A percentile compares a stretch with the other conserved stretches of the same genome.
Evolutionary conservation across 352 stramenopile genomes (phyloP).

Genomic region (Pseudoperonospora humuli): DNA sequence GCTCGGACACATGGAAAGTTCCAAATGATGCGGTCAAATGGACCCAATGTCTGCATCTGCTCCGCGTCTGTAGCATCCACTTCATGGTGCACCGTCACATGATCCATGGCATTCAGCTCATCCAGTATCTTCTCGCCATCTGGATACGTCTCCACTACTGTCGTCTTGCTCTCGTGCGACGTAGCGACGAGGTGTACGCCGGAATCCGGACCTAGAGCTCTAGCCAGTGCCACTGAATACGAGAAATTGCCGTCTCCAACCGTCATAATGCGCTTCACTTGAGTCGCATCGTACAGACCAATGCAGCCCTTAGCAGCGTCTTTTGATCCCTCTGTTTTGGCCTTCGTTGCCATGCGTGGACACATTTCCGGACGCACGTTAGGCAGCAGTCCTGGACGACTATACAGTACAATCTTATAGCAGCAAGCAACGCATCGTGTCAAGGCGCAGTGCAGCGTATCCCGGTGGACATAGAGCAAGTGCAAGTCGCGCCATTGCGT

Average conservation of each 20-base stretch:
- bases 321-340: neutral
- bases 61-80: conserved; percentile 86
- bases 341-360: conserved; percentile 31
- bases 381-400: conserved; percentile 40
- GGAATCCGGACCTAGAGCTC: conserved; percentile 29
- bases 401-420: conserved; percentile 81
- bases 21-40: conserved; percentile 92
- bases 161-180: conserved; percentile 87
- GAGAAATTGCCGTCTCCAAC: conserved; percentile 96
- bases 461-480: conserved; percentile 51
- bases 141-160: conserved; percentile 87
- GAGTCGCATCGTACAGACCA: conserved; percentile 49
- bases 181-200: conserved; percentile 76
- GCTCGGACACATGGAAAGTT: conserved; percentile 95
- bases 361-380: conserved; percentile 78
- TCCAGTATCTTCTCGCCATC: conserved; percentile 73
- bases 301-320: conserved; percentile 15
- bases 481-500: conserved; percentile 37
- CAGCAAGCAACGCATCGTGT: conserved; percentile 76
- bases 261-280: conserved; percentile 68
- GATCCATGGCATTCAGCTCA: conserved; percentile 48
- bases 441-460: conserved; percentile 64
- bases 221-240: conserved; percentile 88
- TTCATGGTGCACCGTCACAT: conserved; percentile 77
- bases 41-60: conserved; percentile 60